Evolutionary conservation across 305 asterid genomes (phyloP).

Genomic region (Fraxinus xanthoxyloides): DNA sequence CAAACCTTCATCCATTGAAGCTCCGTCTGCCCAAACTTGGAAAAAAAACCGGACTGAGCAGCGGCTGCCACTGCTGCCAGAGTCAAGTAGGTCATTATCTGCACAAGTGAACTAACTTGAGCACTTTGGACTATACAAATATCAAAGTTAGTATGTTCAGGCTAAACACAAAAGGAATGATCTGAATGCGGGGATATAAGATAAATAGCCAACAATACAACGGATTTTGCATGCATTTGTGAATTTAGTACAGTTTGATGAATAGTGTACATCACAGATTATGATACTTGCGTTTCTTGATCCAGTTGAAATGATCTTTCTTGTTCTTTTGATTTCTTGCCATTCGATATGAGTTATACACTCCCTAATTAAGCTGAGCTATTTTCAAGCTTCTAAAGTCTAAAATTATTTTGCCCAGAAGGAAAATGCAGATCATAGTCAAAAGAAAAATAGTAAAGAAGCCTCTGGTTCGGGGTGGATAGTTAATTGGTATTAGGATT

Average conservation of each 20-base stretch:
- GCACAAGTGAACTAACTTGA: not conserved
- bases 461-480: not conserved
- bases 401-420: not conserved
- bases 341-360: not conserved
- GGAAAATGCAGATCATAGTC: not conserved
- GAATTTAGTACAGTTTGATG: too few relatives aligned
- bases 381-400: not conserved
- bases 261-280: not conserved
- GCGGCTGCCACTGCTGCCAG: slow-evolving; percentile 78
- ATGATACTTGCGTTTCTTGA: not conserved
- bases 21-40: slow-evolving; percentile 65
- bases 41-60: slow-evolving; percentile 54
- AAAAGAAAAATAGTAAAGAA: not conserved
- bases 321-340: not conserved
- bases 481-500: not conserved
- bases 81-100: slow-evolving; percentile 76
- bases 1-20: slow-evolving; percentile 92
- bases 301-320: not conserved
- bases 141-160: too few relatives aligned
- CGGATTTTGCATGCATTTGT: not conserved
- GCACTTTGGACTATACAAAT: not conserved
- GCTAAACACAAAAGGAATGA: not conserved
- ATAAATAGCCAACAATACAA: not conserved
- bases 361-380: not conserved
- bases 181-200: too few relatives aligned